A percentile compares a stretch with the other conserved stretches of the same genome.
Evolutionary conservation across 169 alveolate species (phyloP).

Genomic region (Perkinsus marinus): DNA sequence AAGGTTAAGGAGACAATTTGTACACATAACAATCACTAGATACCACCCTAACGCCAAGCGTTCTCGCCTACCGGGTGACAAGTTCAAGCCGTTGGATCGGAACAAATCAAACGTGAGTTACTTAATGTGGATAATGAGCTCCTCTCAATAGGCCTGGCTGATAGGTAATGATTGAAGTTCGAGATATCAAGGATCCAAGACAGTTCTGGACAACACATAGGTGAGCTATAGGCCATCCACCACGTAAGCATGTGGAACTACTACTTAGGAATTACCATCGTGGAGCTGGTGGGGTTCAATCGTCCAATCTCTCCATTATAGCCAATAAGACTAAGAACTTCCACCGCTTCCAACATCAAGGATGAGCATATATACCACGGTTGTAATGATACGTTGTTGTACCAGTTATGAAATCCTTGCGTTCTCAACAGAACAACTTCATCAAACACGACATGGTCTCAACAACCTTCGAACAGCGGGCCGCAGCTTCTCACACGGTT

Average conservation of each 20-base stretch:
- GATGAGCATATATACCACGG: not conserved
- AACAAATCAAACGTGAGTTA: not conserved
- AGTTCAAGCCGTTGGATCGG: not conserved
- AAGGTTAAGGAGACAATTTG: too few species aligned
- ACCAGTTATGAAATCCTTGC: too few species aligned
- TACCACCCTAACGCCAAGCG: not conserved
- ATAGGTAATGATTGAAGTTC: not conserved
- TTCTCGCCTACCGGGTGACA: not conserved
- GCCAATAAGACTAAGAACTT: not conserved
- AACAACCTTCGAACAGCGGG: too few species aligned
- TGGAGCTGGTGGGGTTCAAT: not conserved
- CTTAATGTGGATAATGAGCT: not conserved
- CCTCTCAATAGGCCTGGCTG: not conserved
- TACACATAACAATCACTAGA: not conserved
- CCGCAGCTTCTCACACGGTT: too few species aligned
- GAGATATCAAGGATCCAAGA: not conserved
- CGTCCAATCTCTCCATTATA: not conserved
- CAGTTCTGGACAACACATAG: not conserved
- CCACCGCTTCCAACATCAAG: not conserved
- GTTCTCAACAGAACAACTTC: too few species aligned
- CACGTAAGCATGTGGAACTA: not conserved
- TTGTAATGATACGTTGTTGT: not conserved
- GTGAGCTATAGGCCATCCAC: not conserved
- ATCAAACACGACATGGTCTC: too few species aligned
- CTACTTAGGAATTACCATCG: not conserved